Base-by-base conservation (phyloP, 163 green algal genomes). In the Chlamydomonas reinhardtii region DNA sequence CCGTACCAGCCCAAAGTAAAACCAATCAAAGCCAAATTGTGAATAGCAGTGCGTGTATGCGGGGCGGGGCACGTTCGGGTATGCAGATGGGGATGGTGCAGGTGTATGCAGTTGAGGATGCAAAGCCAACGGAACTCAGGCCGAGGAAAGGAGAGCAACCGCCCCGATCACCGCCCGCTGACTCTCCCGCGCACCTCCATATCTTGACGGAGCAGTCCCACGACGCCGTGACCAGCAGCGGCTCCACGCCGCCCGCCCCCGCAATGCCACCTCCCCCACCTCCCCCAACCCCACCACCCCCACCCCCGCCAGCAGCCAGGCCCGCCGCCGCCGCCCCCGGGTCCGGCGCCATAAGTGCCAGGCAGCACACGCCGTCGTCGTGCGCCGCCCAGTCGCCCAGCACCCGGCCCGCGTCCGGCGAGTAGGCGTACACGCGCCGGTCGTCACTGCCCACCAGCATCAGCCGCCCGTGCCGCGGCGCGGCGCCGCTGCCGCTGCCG, bases 141-240 rank as follows among this genome's bases (percentile, higher is more conserved):
- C n/a, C n/a, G n/a, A n/a, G n/a, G n/a, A n/a, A n/a, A n/a, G n/a
- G n/a, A n/a, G n/a, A n/a, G n/a, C n/a, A n/a, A n/a, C n/a, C n/a
- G n/a, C n/a, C n/a, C n/a, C n/a, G n/a, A n/a, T n/a, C n/a, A n/a
- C n/a, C n/a, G n/a, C n/a, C n/a, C n/a, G n/a, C n/a, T n/a, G n/a
- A n/a, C n/a, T n/a, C n/a, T n/a, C 39, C 8, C 39, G 39, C 65
- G 76, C 89, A 93, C 43, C 94, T 82, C 91, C 94, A 94, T 15
- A 96, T 73, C 85, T 96, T 96, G 37, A 98, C 87, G 3, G 90
- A 90, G 86, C 94, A 94, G 83, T 98, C 96, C 92, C 94, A 97
- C 3, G 92, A 95, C 25, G 88, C 88, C 0, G 93, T 96, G 16
- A 94, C 79, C 68, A 85, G 54, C 48, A 96, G 59, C 34, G 48